phyloP scores from a whole-genome alignment of 2,329 filamentous ascomycete genomes.

The Hortaea werneckii region DNA sequence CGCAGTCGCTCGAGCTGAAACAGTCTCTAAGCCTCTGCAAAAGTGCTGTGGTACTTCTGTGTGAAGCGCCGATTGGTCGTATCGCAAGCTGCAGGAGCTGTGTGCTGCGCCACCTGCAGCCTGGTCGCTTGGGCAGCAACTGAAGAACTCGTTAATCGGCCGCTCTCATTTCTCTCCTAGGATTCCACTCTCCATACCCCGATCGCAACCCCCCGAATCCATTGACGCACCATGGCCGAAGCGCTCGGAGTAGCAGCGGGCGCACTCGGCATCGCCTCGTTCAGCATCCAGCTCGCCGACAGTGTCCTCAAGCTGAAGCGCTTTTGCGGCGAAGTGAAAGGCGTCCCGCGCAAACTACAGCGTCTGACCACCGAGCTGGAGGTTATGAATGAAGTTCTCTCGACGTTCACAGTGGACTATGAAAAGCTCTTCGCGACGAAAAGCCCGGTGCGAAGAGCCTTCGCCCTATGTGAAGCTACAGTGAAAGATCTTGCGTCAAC shows the following conservation, averaged over 20 bases:
- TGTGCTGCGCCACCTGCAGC: no score
- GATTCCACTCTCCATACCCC: no score
- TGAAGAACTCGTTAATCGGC: no score
- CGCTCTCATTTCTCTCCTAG: no score
- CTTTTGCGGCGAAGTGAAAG: conserved; percentile 1
- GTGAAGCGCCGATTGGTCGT: no score
- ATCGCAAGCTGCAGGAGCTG: no score
- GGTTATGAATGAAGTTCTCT: background rate
- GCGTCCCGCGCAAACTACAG: background rate
- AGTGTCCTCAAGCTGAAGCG: background rate
- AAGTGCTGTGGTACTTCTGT: no score
- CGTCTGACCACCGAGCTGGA: background rate
- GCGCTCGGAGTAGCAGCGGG: background rate
- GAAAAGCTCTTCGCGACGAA: background rate
- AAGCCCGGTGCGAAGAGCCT: background rate
- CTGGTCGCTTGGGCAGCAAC: no score
- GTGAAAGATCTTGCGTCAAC: no score
- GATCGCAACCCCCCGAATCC: no score
- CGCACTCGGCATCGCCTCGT: background rate
- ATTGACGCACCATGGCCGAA: background rate
- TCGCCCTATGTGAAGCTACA: background rate
- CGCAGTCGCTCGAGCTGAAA: no score
- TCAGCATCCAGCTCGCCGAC: background rate
- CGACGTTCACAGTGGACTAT: background rate
- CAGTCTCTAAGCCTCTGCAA: no score